Evolutionary conservation across 129 eudicot species (phyloP), one percentile per base, ranked within the genome.

Genomic region (Erigeron canadensis): DNA sequence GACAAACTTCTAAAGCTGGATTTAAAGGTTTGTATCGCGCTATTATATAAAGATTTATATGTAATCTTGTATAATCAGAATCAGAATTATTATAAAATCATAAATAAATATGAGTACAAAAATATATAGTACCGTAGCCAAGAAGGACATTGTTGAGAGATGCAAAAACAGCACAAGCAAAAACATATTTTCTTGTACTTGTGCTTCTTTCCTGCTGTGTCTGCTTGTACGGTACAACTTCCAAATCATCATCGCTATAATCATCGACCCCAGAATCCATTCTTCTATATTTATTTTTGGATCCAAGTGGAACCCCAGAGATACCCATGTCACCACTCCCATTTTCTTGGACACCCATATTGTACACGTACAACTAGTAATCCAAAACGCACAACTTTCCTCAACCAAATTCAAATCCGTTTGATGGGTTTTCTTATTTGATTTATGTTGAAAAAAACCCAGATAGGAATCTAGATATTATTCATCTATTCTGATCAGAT

Each of bases 61-160:
- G 3, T n/a, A n/a, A n/a, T n/a, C n/a, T n/a, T 15, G 19, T 50
- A 15, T 50, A 53, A 38, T 63, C 17, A 38, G 60, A 66, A 15
- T 12, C 8, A 2, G n/a, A n/a, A n/a, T n/a, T n/a, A n/a, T n/a
- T n/a, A n/a, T n/a, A n/a, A 37, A 65, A 54, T n/a, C 23, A 70
- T 4, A 7, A 39, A 2, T 57, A 1, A 28, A 39, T 4, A 65
- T 63, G 4, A 17, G 34, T 28, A 3, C 34, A 28, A 1, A 2
- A 1, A 23, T 23, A 23, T 23, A 28, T 28, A 44, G 54, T 75
- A 88, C 97, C 97, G 78, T 91, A 88, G 51, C 97, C 96, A 79
- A 91, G 97, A 39, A 91, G 97, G 40, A 88, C 92, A 65, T 90
- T 88, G 83, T 91, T 91, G 67, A 88, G 90, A 46, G 97, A 91